Percentiles rank a stretch among this genome's conserved stretches.
Evolutionary conservation across 176 grass and related monocot species (phyloP).

Genomic region (Otatea glauca): DNA sequence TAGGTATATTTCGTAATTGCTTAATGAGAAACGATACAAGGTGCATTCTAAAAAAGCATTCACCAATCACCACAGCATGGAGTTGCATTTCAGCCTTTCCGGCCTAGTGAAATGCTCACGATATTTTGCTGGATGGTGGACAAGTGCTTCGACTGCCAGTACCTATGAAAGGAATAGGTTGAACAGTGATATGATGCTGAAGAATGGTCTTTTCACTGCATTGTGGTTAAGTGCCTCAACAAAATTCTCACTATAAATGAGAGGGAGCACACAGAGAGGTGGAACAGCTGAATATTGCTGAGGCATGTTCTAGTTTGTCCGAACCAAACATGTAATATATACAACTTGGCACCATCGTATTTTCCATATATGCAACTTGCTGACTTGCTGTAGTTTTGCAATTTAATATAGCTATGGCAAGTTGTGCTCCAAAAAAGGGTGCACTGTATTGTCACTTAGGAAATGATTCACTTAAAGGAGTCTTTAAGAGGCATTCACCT

Average conservation of each 20-base stretch:
- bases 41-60: background rate
- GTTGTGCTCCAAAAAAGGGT: background rate
- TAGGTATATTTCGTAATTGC: background rate
- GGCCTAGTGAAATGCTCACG: background rate
- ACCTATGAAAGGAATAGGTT: background rate
- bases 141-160: background rate
- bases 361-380: constrained; percentile 17
- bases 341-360: background rate
- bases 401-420: background rate
- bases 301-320: background rate
- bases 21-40: background rate
- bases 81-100: background rate
- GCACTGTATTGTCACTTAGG: background rate
- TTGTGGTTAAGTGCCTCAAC: background rate
- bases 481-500: background rate
- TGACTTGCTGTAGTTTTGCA: background rate
- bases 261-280: background rate
- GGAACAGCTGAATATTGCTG: background rate
- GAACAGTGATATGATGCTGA: background rate
- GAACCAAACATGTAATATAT: background rate
- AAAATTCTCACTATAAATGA: background rate
- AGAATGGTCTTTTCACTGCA: background rate
- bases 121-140: background rate
- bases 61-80: background rate
- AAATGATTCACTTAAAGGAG: constrained; percentile 18